phyloP scores from a whole-genome alignment of 192 early-diverging fungal genomes.

The Backusella parvicylindrica region DNA sequence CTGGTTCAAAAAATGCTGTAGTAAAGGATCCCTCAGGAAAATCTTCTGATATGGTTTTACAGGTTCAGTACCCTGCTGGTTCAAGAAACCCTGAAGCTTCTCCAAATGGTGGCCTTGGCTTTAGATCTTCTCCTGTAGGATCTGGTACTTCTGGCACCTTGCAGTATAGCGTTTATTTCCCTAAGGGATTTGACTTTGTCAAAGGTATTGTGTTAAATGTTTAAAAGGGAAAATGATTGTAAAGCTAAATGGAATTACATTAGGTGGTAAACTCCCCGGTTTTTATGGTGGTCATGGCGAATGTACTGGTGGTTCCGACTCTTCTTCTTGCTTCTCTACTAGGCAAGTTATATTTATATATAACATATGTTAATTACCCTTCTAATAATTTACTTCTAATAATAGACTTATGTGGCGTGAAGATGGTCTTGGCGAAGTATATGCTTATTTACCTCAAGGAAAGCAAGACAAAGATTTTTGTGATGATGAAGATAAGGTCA shows the following conservation, averaged over 20 bases:
- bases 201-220: conserved; percentile 27
- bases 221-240: neutral
- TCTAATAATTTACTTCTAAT: neutral
- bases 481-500: conserved; percentile 20
- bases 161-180: conserved; percentile 40
- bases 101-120: conserved; percentile 31
- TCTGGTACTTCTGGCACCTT: conserved; percentile 8
- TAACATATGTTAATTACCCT: neutral
- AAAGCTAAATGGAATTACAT: neutral
- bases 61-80: conserved; percentile 26
- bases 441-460: conserved; percentile 37
- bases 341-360: conserved; percentile 29
- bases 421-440: conserved; percentile 49
- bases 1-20: neutral
- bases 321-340: conserved; percentile 48
- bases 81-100: conserved; percentile 22
- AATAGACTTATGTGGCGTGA: conserved; percentile 43
- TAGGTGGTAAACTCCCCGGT: conserved; percentile 56
- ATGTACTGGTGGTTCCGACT: conserved; percentile 47
- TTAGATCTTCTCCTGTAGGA: conserved; percentile 24
- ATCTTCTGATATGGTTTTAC: conserved; percentile 4
- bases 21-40: conserved; percentile 21
- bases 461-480: conserved; percentile 20
- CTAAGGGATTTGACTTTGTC: conserved; percentile 47
- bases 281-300: conserved; percentile 45